Conservation (phyloP, 139 green algal species). For the Haematococcus lacustris region DNA sequence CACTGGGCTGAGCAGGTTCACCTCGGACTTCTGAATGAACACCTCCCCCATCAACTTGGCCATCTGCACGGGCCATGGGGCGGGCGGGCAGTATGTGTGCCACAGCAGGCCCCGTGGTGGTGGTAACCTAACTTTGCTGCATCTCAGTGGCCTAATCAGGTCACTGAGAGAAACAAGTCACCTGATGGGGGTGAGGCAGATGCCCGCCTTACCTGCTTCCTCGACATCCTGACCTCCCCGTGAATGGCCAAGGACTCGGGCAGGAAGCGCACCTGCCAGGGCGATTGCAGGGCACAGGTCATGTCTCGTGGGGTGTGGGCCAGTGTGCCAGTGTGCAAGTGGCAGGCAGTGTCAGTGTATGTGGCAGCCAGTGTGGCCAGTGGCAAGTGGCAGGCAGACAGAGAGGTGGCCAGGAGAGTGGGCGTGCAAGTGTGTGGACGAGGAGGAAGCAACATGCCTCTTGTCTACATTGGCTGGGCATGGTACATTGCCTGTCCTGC, state of each 20-base stretch:
- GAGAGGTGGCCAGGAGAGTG: too few species aligned
- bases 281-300: neutral
- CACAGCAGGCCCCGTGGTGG: neutral
- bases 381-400: neutral
- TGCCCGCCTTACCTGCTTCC: constrained; percentile 33
- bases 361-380: neutral
- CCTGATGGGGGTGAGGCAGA: neutral
- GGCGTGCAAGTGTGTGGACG: neutral
- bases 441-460: neutral
- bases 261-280: constrained; percentile 27
- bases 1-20: constrained; percentile 50
- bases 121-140: too few species aligned
- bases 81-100: neutral
- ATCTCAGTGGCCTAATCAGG: neutral
- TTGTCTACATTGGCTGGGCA: too few species aligned
- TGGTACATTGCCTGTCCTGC: too few species aligned
- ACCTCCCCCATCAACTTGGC: constrained; percentile 32
- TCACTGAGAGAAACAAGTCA: neutral
- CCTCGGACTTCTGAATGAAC: constrained; percentile 48
- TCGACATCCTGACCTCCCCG: constrained; percentile 19
- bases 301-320: neutral
- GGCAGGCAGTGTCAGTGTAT: neutral
- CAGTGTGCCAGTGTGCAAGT: neutral
- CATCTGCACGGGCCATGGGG: constrained; percentile 7
- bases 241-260: constrained; percentile 21